Evolutionary conservation across 495 filamentous ascomycete species (phyloP).

Genomic region (Trichoderma gamsii): DNA sequence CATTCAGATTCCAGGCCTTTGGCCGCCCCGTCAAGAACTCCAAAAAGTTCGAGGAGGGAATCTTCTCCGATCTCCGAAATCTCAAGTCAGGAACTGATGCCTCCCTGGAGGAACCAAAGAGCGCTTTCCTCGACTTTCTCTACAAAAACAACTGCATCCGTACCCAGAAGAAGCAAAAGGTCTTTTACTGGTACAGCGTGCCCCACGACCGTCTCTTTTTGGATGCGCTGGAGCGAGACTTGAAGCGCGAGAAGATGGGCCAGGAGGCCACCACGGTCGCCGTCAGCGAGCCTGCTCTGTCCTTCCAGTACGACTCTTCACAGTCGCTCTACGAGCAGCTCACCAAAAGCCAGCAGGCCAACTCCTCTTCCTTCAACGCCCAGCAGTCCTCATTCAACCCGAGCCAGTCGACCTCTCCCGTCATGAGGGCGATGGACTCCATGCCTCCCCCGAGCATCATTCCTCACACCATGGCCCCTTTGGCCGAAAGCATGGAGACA

Average conservation of each 20-base stretch:
- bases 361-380: slow-evolving; percentile 89
- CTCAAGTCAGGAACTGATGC: slow-evolving; percentile 97
- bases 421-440: slow-evolving; percentile 78
- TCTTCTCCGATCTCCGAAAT: slow-evolving; percentile 97
- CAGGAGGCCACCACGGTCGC: slow-evolving; percentile 96
- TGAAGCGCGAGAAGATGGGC: slow-evolving; percentile 98
- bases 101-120: slow-evolving; percentile 98
- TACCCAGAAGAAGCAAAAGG: slow-evolving; percentile 99
- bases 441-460: slow-evolving; percentile 65
- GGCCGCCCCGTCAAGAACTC: slow-evolving; percentile 98
- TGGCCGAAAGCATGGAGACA: slow-evolving; percentile 71
- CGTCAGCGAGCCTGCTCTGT: slow-evolving; percentile 91
- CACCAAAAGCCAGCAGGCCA: slow-evolving; percentile 98
- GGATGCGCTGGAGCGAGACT: slow-evolving; percentile 90
- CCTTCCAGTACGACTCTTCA: slow-evolving; percentile 98
- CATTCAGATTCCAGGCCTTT: slow-evolving; percentile 97
- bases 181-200: slow-evolving; percentile 99
- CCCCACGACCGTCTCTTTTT: slow-evolving; percentile 96
- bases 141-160: slow-evolving; percentile 99
- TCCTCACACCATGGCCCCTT: slow-evolving; percentile 65
- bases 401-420: slow-evolving; percentile 72
- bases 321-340: slow-evolving; percentile 99
- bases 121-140: slow-evolving; percentile 93
- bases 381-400: slow-evolving; percentile 73
- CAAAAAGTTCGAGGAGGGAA: slow-evolving; percentile 99